Evolutionary conservation across 2,329 filamentous ascomycete genomes (phyloP).

Genomic region (Fusarium subtropicale): DNA sequence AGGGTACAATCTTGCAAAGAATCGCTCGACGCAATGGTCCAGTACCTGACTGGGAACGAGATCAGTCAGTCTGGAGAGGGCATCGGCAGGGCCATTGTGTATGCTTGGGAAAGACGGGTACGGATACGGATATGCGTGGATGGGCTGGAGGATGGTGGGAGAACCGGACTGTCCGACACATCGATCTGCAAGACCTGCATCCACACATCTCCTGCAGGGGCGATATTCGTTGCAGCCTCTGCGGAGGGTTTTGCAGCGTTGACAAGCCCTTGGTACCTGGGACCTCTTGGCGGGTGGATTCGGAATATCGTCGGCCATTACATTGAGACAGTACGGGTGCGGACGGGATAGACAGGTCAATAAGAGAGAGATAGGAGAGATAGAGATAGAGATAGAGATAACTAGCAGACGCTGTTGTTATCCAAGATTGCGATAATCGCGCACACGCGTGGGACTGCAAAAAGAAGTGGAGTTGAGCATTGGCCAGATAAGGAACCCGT

Average conservation of each 20-base stretch:
- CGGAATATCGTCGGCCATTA: slow-evolving; percentile 26
- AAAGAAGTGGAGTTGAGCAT: background rate
- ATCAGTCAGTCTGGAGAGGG: slow-evolving; percentile 48
- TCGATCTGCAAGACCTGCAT: slow-evolving; percentile 56
- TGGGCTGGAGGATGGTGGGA: slow-evolving; percentile 15
- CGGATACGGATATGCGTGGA: background rate
- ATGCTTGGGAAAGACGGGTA: background rate
- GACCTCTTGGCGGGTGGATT: slow-evolving; percentile 50
- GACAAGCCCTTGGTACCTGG: slow-evolving; percentile 59
- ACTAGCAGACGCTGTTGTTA: background rate
- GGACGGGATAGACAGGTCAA: background rate
- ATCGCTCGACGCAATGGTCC: slow-evolving; percentile 55
- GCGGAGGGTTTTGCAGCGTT: slow-evolving; percentile 57
- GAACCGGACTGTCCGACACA: slow-evolving; percentile 48
- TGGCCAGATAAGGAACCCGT: slow-evolving; percentile 6
- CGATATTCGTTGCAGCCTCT: slow-evolving; percentile 59
- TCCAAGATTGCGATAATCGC: slow-evolving; percentile 28
- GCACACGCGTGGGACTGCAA: slow-evolving; percentile 16
- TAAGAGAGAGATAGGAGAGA: background rate
- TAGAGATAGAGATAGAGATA: background rate
- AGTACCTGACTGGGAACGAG: slow-evolving; percentile 51
- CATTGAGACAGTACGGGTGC: slow-evolving; percentile 5
- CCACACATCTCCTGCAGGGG: slow-evolving; percentile 57
- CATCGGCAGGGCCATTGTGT: background rate
- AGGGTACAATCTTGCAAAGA: slow-evolving; percentile 55